Conservation (phyloP, 2,329 filamentous ascomycete genomes). For the Microcera coccophila region DNA sequence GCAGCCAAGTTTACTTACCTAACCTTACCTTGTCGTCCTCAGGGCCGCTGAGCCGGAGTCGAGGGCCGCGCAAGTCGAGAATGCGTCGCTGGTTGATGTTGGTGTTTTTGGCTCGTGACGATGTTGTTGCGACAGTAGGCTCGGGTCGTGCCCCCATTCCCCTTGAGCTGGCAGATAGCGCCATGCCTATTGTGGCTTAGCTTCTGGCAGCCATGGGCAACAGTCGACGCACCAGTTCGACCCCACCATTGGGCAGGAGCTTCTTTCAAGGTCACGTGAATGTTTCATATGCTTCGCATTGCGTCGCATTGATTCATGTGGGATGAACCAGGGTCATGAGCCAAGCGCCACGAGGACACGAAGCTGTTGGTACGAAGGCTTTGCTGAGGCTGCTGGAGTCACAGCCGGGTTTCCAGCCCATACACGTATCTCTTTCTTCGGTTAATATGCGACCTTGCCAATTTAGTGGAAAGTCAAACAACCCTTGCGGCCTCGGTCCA, state of each 20-base stretch:
- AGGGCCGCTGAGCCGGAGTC: constrained; percentile 27
- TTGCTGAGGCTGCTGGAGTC: no score
- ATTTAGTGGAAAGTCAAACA: no score
- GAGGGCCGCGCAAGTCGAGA: constrained; percentile 24
- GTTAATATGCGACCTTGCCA: no score
- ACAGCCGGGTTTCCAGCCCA: no score
- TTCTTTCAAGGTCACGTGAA: no score
- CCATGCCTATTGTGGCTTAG: constrained; percentile 22
- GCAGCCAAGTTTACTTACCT: constrained; percentile 19
- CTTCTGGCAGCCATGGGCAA: constrained; percentile 32
- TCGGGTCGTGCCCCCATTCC: constrained; percentile 22
- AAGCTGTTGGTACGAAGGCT: no score
- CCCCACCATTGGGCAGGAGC: constrained; percentile 20
- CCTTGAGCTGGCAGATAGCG: constrained; percentile 19
- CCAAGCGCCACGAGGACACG: no score
- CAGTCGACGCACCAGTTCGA: constrained; percentile 17
- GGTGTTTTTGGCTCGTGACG: constrained; percentile 27
- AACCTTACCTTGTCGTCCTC: constrained; percentile 19
- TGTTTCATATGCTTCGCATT: no score
- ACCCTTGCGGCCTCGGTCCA: no score
- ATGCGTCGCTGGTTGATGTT: constrained; percentile 22
- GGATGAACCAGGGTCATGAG: no score
- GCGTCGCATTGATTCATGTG: no score
- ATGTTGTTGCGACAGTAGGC: constrained; percentile 28
- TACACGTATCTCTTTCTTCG: no score